Base-by-base conservation (phyloP, 2,329 filamentous ascomycete species). In the Cercospora zeae-maydis region DNA sequence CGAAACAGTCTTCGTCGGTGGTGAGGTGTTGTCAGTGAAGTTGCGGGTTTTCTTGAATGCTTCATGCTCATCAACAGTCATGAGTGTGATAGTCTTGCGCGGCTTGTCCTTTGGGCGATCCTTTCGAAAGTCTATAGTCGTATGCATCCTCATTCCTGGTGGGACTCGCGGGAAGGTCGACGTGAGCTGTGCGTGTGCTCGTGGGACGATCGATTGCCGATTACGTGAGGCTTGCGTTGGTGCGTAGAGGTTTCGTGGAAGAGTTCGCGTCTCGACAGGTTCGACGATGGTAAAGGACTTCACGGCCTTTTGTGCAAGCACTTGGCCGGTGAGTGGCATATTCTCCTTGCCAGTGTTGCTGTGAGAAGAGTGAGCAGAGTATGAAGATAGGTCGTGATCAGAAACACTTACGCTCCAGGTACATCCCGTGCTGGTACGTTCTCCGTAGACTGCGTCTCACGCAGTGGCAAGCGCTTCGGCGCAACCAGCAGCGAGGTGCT, bases 331-430 rank as follows among this genome's bases (percentile, higher is more conserved):
- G 0, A 85, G 86, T 13, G 84, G 84, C 4, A 86, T 70, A 65
- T 88, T 88, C 72, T 88, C 86, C 68, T 88, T 88, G 5, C 86
- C 86, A 4, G 80, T 80, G 34, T 83, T 83, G 54, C 79, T 79
- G 39, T 55, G 33, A 21, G 45, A 53, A 57, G 13, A 27, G 33
- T 62, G 47, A 51, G 55, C 58, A 14, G 42, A 16, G 3, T 47
- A 36, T 10, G n/a, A 19, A 1, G 10, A 14, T 36, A 33, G 6
- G 3, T n/a, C n/a, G 27, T 49, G 31, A 13, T 52, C 16, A 16
- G 37, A 45, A 10, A 34, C 2, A 63, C 60, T 57, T 54, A 65
- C 58, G 58, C 49, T 24, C 84, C 84, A 63, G 77, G 69, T n/a
- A 82, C 71, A 68, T 86, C 82, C 47, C 42, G 37, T 14, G 42